Evolutionary conservation across 805 yeast species (phyloP), one percentile per base, ranked within the genome.

Genomic region (Cyberlindnera galapagoensis): DNA sequence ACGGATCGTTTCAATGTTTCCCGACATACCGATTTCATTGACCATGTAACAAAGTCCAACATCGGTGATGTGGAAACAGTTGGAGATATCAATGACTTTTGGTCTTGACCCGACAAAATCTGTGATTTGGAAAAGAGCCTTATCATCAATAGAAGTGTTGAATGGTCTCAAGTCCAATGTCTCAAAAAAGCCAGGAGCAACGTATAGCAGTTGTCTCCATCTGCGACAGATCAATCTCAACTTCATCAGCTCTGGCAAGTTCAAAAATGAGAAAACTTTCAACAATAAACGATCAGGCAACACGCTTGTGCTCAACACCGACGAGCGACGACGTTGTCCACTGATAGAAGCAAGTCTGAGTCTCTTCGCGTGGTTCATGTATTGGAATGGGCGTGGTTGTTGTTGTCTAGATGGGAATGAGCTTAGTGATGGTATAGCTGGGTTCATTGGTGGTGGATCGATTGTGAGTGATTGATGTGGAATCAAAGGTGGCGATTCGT

Each of bases 31-130:
- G 34, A 80, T 67, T 43, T 80, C 83, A 45, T 75, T 79, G 14
- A 81, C 74, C 63, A 82, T 62, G 47, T 75, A 76, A 27, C 76
- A 69, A 52, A 82, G 82, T 0, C 88, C 86, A 39, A 69, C 78
- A 52, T 81, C 88, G 0, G 88, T 79, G 7, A 82, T 63, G 51
- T 82, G 88, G 59, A 76, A 81, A 50, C 92, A 82, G 51, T 76
- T 76, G 15, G 86, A 75, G 12, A 82, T 66, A 46, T 80, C 71
- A 27, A 82, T 73, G 11, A 52, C 37, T 38, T 61, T 60, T 0
- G 87, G 88, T 34, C 87, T 60, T 4, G 81, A 63, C 2, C 86
- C 86, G 11, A 76, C 87, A 54, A 82, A 77, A 43, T 76, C 73
- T 0, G 81, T 74, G 35, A 82, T 77, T 26, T 69, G 61, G 9